Evolutionary conservation across 441 rosid species (phyloP).

Genomic region (Gossypium aridum): DNA sequence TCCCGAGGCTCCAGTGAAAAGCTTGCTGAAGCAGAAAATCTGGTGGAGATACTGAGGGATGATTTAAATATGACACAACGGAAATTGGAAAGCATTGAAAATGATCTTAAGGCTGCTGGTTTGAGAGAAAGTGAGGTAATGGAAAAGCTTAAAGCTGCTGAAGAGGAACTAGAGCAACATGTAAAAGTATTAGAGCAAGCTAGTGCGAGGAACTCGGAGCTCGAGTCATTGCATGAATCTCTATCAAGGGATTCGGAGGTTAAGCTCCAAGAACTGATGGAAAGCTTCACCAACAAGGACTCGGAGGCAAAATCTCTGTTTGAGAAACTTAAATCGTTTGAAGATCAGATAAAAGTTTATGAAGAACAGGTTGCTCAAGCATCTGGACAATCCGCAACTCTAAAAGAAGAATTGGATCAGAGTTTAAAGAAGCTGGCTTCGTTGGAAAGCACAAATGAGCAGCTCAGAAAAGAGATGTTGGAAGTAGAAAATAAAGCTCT

Average conservation of each 20-base stretch:
- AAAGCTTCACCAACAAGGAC: slow-evolving; percentile 43
- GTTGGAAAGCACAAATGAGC: slow-evolving; percentile 51
- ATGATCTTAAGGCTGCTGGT: slow-evolving; percentile 53
- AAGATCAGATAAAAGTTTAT: slow-evolving; percentile 36
- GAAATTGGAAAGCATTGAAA: slow-evolving; percentile 59
- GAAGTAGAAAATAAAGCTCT: slow-evolving; percentile 59
- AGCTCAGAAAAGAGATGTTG: slow-evolving; percentile 44
- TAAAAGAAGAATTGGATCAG: slow-evolving; percentile 67
- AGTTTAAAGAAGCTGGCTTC: slow-evolving; percentile 43
- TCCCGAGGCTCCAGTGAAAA: slow-evolving; percentile 39
- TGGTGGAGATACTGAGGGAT: slow-evolving; percentile 55
- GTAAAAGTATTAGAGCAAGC: slow-evolving; percentile 51
- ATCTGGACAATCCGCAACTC: slow-evolving; percentile 37
- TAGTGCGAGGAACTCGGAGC: slow-evolving; percentile 43
- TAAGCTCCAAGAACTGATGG: slow-evolving; percentile 41
- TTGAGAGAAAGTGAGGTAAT: slow-evolving; percentile 54
- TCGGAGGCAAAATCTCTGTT: slow-evolving; percentile 46
- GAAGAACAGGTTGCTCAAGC: slow-evolving; percentile 46
- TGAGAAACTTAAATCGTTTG: slow-evolving; percentile 44
- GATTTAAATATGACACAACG: slow-evolving; percentile 59
- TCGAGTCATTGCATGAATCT: slow-evolving; percentile 53
- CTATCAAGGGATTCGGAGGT: slow-evolving; percentile 54
- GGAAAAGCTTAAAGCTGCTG: slow-evolving; percentile 72
- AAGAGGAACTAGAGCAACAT: slow-evolving; percentile 59
- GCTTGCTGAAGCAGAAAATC: slow-evolving; percentile 66